Conservation (phyloP, 75 land plant genomes). For the Cunninghamia lanceolata region DNA sequence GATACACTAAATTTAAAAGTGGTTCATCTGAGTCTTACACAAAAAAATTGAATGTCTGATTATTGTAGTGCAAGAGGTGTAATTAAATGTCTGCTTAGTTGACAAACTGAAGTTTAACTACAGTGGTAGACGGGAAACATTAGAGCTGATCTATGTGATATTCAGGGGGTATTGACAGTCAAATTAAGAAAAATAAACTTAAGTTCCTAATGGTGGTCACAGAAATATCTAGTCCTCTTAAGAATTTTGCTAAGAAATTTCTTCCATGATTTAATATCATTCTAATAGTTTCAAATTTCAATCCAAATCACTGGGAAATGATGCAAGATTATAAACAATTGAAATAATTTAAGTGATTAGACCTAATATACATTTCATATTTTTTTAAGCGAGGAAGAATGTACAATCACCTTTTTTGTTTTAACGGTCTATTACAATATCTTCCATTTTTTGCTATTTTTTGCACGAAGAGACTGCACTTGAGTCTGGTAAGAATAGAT, state of each 20-base stretch:
- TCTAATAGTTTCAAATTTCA: background rate
- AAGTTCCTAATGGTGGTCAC: background rate
- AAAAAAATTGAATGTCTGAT: background rate
- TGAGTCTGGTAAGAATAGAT: background rate
- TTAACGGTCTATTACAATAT: background rate
- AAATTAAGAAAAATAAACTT: background rate
- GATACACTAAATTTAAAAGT: background rate
- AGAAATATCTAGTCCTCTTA: background rate
- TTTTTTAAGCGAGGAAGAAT: background rate
- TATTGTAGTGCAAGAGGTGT: background rate
- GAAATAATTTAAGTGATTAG: background rate
- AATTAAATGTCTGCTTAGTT: background rate
- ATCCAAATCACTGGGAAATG: background rate
- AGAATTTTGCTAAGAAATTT: background rate
- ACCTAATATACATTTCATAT: background rate
- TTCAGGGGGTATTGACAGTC: background rate
- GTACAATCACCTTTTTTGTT: background rate
- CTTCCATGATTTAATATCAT: background rate
- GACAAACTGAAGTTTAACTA: background rate
- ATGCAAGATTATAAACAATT: background rate
- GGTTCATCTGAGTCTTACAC: background rate
- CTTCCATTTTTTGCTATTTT: background rate
- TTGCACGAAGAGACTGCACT: background rate
- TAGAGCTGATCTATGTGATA: background rate
- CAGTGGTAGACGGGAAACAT: background rate